These are phyloP conservation scores for Zostera marina DNA, from an alignment of 116 monocot species.

Conservation along the genomic window DNA sequence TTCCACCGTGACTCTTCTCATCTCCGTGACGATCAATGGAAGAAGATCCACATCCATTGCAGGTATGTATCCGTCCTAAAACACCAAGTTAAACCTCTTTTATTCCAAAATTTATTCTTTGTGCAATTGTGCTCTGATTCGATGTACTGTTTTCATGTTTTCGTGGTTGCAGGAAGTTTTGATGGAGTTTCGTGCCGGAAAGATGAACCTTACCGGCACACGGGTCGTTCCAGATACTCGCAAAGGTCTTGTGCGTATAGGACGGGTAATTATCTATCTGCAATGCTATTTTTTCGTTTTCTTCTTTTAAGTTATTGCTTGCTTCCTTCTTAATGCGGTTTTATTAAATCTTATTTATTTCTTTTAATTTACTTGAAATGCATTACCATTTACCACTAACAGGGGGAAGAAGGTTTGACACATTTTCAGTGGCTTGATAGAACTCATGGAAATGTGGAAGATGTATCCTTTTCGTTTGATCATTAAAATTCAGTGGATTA, in stretches of 20 bases:
- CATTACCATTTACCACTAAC: too few species aligned
- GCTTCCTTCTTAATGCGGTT: neutral
- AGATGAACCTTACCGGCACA: constrained; percentile 54
- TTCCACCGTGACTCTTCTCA: too few species aligned
- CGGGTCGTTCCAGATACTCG: constrained; percentile 71
- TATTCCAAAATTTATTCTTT: too few species aligned
- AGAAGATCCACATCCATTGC: too few species aligned
- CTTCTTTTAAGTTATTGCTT: neutral
- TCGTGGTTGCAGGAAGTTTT: constrained; percentile 40
- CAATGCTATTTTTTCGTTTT: neutral
- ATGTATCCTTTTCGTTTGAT: constrained; percentile 41
- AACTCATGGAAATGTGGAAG: constrained; percentile 37
- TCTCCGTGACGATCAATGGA: too few species aligned
- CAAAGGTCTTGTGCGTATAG: constrained; percentile 81
- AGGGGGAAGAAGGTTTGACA: constrained; percentile 92
- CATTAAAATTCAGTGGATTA: neutral
- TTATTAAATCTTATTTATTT: neutral
- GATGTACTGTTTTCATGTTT: neutral
- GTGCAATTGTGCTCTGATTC: too few species aligned
- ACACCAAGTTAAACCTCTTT: too few species aligned
- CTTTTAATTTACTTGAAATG: neutral
- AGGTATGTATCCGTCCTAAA: too few species aligned
- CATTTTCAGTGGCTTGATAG: constrained; percentile 98
- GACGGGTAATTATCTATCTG: constrained; percentile 36
- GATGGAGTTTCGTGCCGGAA: constrained; percentile 91